These are phyloP conservation scores for Neocatenulostroma microsporum DNA, from an alignment of 2,329 filamentous ascomycete genomes.

Conservation along the genomic window DNA sequence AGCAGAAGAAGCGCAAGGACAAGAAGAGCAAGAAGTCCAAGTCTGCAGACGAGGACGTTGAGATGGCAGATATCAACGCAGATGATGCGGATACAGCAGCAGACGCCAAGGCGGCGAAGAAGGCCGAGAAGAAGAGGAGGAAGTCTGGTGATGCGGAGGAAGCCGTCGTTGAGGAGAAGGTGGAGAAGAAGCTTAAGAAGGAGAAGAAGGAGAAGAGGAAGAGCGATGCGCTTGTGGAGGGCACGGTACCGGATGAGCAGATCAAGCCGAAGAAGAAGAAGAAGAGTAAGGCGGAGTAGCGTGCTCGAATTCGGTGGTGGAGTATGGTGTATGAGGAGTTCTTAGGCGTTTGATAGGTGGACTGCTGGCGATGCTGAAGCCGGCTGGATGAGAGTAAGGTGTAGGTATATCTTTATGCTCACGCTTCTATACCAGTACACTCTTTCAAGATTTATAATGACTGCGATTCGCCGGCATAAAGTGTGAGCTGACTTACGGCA, in stretches of 20 bases:
- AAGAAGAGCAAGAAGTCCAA: slow-evolving; percentile 34
- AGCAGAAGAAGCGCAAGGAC: slow-evolving; percentile 44
- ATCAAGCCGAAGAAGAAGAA: slow-evolving; percentile 45
- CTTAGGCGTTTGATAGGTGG: no score
- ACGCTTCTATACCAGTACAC: no score
- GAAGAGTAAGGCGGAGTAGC: slow-evolving; percentile 18
- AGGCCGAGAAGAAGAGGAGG: slow-evolving; percentile 48
- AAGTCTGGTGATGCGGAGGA: slow-evolving; percentile 37
- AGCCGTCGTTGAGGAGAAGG: slow-evolving; percentile 31
- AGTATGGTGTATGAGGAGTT: no score
- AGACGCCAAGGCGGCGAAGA: slow-evolving; percentile 41
- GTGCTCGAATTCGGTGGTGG: not conserved
- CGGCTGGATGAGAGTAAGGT: no score
- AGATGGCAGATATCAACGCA: slow-evolving; percentile 60
- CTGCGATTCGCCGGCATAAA: no score
- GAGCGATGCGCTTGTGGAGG: slow-evolving; percentile 13
- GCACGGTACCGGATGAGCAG: slow-evolving; percentile 42
- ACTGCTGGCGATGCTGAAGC: no score
- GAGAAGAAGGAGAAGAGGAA: slow-evolving; percentile 27
- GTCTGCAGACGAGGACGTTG: slow-evolving; percentile 52
- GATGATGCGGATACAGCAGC: slow-evolving; percentile 44
- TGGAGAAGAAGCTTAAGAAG: slow-evolving; percentile 40
- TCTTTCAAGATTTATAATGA: no score
- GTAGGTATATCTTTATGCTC: no score
- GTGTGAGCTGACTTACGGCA: no score